phyloP scores from a whole-genome alignment of 495 filamentous ascomycete species.

The Tuber magnatum region DNA sequence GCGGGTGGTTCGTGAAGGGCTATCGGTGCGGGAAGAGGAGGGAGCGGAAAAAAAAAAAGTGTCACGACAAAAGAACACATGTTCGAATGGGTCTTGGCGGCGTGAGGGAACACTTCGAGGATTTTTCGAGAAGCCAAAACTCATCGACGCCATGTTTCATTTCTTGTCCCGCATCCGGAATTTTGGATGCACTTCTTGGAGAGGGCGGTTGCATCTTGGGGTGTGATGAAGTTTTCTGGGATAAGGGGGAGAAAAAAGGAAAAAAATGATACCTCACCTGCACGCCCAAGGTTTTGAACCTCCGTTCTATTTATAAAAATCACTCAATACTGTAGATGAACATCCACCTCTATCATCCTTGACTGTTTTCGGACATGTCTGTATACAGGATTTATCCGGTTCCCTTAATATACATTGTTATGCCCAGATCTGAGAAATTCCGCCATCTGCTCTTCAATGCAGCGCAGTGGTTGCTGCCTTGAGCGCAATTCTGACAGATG shows the following conservation, averaged over 20 bases:
- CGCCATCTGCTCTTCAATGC: neutral
- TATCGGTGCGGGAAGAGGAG: neutral
- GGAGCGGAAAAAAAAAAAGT: neutral
- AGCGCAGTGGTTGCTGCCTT: neutral
- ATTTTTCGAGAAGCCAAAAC: constrained; percentile 1
- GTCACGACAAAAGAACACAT: neutral
- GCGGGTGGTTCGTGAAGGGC: neutral
- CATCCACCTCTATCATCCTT: neutral
- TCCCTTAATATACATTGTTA: neutral
- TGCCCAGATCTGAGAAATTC: neutral
- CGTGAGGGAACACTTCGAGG: neutral
- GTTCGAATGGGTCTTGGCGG: neutral
- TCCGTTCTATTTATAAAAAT: constrained; percentile 1
- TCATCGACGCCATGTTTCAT: neutral
- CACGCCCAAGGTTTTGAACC: neutral
- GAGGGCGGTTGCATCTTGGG: neutral
- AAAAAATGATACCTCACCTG: neutral
- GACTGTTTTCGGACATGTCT: neutral
- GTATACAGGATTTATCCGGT: neutral
- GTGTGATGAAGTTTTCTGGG: neutral
- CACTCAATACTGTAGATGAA: neutral
- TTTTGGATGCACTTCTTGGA: neutral
- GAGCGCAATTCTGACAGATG: neutral
- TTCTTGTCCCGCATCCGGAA: neutral
- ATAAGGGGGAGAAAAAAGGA: neutral